Conservation (phyloP, 192 early-diverging fungal species). For the Cladochytrium replicatum region DNA sequence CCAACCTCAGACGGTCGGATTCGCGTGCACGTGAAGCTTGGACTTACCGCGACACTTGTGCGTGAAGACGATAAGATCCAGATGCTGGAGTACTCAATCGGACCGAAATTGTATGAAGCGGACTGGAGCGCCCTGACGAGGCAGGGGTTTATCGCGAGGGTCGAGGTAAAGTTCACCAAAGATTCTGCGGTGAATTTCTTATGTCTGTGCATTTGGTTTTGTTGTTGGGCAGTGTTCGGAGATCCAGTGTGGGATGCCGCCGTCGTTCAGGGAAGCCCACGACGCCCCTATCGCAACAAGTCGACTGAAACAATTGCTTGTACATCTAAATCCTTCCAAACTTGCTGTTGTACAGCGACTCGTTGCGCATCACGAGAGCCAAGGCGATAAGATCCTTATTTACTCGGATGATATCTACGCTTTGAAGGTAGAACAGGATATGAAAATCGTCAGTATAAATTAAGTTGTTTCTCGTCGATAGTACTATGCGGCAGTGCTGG, state of each 20-base stretch:
- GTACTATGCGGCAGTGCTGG: slow-evolving; percentile 74
- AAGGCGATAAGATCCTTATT: slow-evolving; percentile 97
- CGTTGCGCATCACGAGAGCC: slow-evolving; percentile 80
- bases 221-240: slow-evolving; percentile 93
- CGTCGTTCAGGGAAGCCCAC: slow-evolving; percentile 71
- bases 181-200: background rate
- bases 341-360: slow-evolving; percentile 95
- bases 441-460: slow-evolving; percentile 3
- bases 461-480: slow-evolving; percentile 3
- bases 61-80: slow-evolving; percentile 97
- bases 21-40: slow-evolving; percentile 73
- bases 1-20: no score
- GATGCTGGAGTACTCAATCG: slow-evolving; percentile 94
- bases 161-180: slow-evolving; percentile 39
- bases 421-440: slow-evolving; percentile 44
- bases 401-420: slow-evolving; percentile 98
- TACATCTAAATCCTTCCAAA: slow-evolving; percentile 96
- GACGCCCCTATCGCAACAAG: slow-evolving; percentile 76
- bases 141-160: slow-evolving; percentile 94
- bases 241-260: slow-evolving; percentile 97
- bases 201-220: no score
- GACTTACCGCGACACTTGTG: slow-evolving; percentile 81
- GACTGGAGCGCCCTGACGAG: slow-evolving; percentile 99
- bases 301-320: slow-evolving; percentile 75
- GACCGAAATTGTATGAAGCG: slow-evolving; percentile 99